phyloP scores from a whole-genome alignment of 225 moss, liverwort and hornwort genomes.

The Antitrichia curtipendula region DNA sequence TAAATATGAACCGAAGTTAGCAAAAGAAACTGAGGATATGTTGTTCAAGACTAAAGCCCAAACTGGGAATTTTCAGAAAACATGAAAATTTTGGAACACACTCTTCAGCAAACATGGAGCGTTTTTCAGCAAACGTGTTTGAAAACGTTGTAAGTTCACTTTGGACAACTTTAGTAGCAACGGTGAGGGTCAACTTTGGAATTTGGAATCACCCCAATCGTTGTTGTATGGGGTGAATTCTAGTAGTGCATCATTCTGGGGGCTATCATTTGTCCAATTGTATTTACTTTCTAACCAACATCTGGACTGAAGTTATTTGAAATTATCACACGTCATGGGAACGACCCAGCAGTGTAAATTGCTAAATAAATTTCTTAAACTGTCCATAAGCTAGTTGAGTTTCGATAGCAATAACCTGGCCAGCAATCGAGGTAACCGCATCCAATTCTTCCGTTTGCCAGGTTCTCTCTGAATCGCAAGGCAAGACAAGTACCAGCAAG shows the following conservation, averaged over 20 bases:
- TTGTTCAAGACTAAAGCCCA: not conserved
- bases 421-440: conserved; percentile 31
- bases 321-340: not conserved
- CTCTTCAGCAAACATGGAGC: too few relatives aligned
- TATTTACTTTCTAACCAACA: not conserved
- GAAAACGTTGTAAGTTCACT: not conserved
- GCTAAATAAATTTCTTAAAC: not conserved
- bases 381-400: not conserved
- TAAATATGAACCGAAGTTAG: not conserved
- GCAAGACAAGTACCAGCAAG: conserved; percentile 38
- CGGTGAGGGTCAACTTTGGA: not conserved
- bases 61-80: not conserved
- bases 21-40: not conserved
- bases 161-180: not conserved
- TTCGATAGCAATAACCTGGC: conserved; percentile 17
- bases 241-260: not conserved
- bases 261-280: not conserved
- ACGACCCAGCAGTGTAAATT: not conserved
- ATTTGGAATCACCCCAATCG: not conserved
- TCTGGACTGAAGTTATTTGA: not conserved
- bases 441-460: conserved; percentile 42
- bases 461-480: conserved; percentile 19
- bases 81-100: not conserved
- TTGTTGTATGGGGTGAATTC: not conserved
- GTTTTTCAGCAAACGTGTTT: not conserved